A percentile compares a stretch with the other conserved stretches of the same genome.
Evolutionary conservation across 306 rosid species (phyloP).

Genomic region (barrel medic (Medicago truncatula)): MtrunA17r5.0-ANR NC_053049.1:6592501-6593000

Average conservation of each 20-base stretch:
- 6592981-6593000: not conserved
- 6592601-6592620: not conserved
- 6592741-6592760: not conserved
- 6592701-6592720: constrained; percentile 22
- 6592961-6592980: constrained; percentile 5
- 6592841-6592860: not conserved
- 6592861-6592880: not conserved
- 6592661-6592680: not conserved
- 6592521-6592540: not conserved
- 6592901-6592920: not conserved
- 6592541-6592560: not conserved
- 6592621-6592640: not conserved
- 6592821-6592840: constrained; percentile 18
- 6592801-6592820: not conserved
- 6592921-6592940: not conserved
- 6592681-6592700: not conserved
- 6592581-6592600: not conserved
- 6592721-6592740: not conserved
- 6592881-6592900: not conserved
- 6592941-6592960: not conserved
- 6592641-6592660: not conserved
- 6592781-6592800: not conserved
- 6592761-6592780: not conserved
- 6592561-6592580: not conserved
- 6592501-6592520: not conserved